These are phyloP conservation scores for Furcasterigmium sp. DNA, from an alignment of 2,329 filamentous ascomycete genomes.

Conservation along the genomic window DNA sequence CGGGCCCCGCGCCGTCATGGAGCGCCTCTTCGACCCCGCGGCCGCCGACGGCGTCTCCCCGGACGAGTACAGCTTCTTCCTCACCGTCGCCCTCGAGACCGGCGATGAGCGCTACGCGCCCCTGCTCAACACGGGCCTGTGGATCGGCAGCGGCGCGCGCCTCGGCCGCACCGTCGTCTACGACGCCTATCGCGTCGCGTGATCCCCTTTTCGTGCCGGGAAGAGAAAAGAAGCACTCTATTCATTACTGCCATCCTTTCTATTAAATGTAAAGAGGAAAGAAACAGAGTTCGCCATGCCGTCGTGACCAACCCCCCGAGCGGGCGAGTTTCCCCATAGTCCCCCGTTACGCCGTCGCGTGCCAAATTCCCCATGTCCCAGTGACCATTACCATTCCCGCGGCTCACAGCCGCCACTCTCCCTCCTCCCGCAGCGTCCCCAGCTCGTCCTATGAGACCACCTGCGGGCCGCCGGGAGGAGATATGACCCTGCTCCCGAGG, in stretches of 20 bases:
- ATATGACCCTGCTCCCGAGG: background rate
- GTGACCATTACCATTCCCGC: too few species aligned
- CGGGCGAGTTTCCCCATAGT: too few species aligned
- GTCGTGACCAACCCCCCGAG: too few species aligned
- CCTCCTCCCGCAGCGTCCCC: background rate
- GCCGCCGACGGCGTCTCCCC: conserved; percentile 33
- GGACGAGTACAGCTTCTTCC: conserved; percentile 40
- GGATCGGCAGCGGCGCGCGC: conserved; percentile 44
- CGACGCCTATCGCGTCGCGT: conserved; percentile 10
- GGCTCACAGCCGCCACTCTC: background rate
- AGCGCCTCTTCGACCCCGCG: conserved; percentile 30
- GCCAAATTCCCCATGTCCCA: too few species aligned
- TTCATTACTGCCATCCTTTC: too few species aligned
- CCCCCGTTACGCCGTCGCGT: background rate
- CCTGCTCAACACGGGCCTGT: conserved; percentile 43
- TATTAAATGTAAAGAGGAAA: background rate
- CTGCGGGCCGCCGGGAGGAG: background rate
- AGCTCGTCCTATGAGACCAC: background rate
- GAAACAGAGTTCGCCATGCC: too few species aligned
- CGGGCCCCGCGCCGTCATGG: conserved; percentile 37
- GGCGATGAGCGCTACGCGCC: conserved; percentile 43
- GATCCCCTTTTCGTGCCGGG: background rate
- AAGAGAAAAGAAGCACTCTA: background rate
- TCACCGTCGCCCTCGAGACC: conserved; percentile 45
- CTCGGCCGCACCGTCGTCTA: conserved; percentile 7